Conservation (phyloP, 768 basidiomycete species). For the Asterophora lycoperdoides region DNA sequence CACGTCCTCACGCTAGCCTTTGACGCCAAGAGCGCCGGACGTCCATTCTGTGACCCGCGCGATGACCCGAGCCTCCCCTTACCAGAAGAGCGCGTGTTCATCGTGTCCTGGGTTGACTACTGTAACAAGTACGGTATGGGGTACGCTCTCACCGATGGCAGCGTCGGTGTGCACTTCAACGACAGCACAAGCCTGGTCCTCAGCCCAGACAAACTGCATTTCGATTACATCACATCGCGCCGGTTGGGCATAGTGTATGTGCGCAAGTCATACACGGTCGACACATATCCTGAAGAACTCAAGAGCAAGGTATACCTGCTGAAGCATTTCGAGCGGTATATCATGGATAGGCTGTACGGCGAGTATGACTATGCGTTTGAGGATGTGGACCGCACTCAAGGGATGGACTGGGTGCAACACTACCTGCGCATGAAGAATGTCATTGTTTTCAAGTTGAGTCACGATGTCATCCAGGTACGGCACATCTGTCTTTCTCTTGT, state of each 20-base stretch:
- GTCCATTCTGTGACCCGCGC: conserved; percentile 63
- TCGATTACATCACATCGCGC: conserved; percentile 81
- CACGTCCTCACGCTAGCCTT: conserved; percentile 54
- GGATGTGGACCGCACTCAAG: conserved; percentile 61
- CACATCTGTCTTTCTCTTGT: not conserved
- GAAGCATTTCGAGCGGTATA: conserved; percentile 92
- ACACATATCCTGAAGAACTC: conserved; percentile 74
- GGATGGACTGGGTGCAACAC: conserved; percentile 95
- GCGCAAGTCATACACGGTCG: conserved; percentile 67
- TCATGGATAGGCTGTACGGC: conserved; percentile 84
- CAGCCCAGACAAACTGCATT: conserved; percentile 80
- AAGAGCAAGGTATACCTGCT: conserved; percentile 89
- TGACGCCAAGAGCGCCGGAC: conserved; percentile 58
- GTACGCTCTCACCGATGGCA: conserved; percentile 92
- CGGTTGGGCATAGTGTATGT: conserved; percentile 63
- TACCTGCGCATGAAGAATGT: conserved; percentile 97
- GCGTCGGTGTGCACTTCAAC: conserved; percentile 94
- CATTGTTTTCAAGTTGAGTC: conserved; percentile 94
- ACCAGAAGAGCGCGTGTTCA: conserved; percentile 76
- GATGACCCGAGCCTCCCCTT: conserved; percentile 43
- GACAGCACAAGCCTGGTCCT: conserved; percentile 87
- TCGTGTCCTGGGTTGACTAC: conserved; percentile 99
- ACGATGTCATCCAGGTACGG: conserved; percentile 88
- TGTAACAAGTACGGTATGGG: conserved; percentile 99
- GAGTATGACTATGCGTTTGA: conserved; percentile 81